Base-by-base conservation (phyloP, 78 protist genomes). In the Dictyostelium intermedium region DNA sequence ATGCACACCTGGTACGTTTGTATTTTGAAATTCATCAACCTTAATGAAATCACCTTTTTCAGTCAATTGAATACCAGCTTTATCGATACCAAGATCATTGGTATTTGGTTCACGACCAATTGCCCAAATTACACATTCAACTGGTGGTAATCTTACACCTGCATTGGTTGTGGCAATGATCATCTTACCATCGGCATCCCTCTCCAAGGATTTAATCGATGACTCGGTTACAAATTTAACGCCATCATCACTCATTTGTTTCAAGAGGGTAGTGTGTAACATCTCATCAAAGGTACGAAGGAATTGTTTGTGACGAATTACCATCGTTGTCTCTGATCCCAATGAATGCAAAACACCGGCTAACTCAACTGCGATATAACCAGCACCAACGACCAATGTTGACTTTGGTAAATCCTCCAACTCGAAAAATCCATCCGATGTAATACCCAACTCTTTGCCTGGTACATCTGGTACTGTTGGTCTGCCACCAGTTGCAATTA, bases 311-410 rank as follows among this genome's bases (percentile, higher is more conserved):
- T 84, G 50, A 47, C 99, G 97, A 60, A 96, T 79, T 16, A 50
- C 72, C 56, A 97, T 74, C 9, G 60, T 11, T 2, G 87, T 69
- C 14, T 86, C 80, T 16, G 85, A 23, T 0, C 99, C 99, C 1
- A 98, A 95, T 8, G 85, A 37, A 39, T 81, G 18, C 56, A 98
- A 35, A 41, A 98, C 91, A n/a, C 97, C 97, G 20, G 98, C 98
- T 25, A 98, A 53, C 45, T 98, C 99, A 4, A 97, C 97, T 1
- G 98, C 99, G 39, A 98, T 97, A 86, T 97, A 97, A 0, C 98
- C 97, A 0, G 98, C 97, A 84, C 97, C 97, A 34, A 82, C 61
- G 5, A 96, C 91, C 23, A 66, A 84, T 53, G 77, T 72, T 11
- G 82, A 56, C 76, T 82, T 43, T 41, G 98, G 98, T n/a, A 82